Conservation (phyloP, 371 early-diverging fungal genomes). For the Conidiobolus incongruus region DNA sequence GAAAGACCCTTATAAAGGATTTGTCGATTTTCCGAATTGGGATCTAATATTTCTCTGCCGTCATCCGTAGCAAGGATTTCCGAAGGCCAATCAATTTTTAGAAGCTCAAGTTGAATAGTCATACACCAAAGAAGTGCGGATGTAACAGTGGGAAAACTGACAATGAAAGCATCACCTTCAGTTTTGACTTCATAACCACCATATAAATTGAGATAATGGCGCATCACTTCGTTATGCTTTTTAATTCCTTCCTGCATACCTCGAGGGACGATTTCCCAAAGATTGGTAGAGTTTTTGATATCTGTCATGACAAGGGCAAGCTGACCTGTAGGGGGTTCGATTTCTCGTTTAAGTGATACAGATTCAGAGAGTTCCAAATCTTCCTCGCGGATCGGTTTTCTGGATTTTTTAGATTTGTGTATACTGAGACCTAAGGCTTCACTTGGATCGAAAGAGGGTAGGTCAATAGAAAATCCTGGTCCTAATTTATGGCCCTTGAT, state of each 20-base stretch:
- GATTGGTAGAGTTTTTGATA: slow-evolving; percentile 75
- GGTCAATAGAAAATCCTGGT: too few relatives aligned
- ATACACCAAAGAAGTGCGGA: slow-evolving; percentile 84
- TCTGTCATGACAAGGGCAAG: slow-evolving; percentile 86
- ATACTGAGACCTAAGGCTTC: too few relatives aligned
- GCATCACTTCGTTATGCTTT: slow-evolving; percentile 68
- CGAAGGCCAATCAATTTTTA: slow-evolving; percentile 78
- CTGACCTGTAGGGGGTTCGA: slow-evolving; percentile 64
- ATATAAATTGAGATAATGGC: slow-evolving; percentile 49
- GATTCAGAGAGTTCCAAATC: too few relatives aligned
- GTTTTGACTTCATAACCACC: slow-evolving; percentile 96
- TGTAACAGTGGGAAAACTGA: slow-evolving; percentile 66
- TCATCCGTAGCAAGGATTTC: slow-evolving; percentile 61
- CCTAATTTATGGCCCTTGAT: too few relatives aligned
- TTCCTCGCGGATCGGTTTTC: too few relatives aligned
- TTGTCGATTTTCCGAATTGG: slow-evolving; percentile 12
- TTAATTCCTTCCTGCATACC: slow-evolving; percentile 79
- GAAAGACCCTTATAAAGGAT: slow-evolving; percentile 70
- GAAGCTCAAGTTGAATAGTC: slow-evolving; percentile 60
- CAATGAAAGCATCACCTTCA: slow-evolving; percentile 94
- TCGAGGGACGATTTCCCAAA: slow-evolving; percentile 80
- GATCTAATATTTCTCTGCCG: slow-evolving; percentile 48
- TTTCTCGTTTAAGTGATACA: too few relatives aligned
- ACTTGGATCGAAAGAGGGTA: too few relatives aligned
- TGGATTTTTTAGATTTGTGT: too few relatives aligned